Conservation (phyloP, 2,329 filamentous ascomycete genomes). For the Cryphonectria naterciae region DNA sequence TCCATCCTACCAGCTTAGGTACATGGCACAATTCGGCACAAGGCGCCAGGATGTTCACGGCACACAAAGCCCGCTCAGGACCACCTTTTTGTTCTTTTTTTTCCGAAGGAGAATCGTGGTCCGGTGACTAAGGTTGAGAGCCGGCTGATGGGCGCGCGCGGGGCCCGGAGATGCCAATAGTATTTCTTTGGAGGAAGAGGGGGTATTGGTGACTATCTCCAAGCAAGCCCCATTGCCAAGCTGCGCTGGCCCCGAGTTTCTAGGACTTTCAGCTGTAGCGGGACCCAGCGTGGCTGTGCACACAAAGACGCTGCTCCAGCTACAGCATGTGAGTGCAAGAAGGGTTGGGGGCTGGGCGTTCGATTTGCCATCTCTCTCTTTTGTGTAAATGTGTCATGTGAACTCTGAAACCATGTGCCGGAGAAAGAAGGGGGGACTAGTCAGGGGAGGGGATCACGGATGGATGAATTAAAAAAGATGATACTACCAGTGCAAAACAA, state of each 20-base stretch:
- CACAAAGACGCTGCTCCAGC: not conserved
- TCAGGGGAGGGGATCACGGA: not conserved
- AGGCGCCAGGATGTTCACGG: not conserved
- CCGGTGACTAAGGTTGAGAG: not conserved
- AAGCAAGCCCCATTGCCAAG: not conserved
- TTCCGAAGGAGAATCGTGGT: too few relatives aligned
- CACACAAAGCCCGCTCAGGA: not conserved
- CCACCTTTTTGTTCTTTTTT: not conserved
- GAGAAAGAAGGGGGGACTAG: not conserved
- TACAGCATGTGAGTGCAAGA: not conserved
- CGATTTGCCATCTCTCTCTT: not conserved
- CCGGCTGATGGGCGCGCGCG: not conserved
- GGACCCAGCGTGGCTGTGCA: not conserved
- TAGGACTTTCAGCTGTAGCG: not conserved
- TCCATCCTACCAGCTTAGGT: not conserved
- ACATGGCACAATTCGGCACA: not conserved
- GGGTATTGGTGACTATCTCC: not conserved
- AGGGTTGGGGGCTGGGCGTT: not conserved
- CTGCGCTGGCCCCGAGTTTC: not conserved
- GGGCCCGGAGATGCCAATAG: not conserved
- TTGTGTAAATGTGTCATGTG: not conserved
- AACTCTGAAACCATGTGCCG: not conserved
- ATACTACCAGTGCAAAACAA: not conserved
- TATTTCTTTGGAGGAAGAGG: not conserved
- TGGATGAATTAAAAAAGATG: not conserved